phyloP scores from a whole-genome alignment of 2,329 filamentous ascomycete genomes.

The Magnaporthales sp. region DNA sequence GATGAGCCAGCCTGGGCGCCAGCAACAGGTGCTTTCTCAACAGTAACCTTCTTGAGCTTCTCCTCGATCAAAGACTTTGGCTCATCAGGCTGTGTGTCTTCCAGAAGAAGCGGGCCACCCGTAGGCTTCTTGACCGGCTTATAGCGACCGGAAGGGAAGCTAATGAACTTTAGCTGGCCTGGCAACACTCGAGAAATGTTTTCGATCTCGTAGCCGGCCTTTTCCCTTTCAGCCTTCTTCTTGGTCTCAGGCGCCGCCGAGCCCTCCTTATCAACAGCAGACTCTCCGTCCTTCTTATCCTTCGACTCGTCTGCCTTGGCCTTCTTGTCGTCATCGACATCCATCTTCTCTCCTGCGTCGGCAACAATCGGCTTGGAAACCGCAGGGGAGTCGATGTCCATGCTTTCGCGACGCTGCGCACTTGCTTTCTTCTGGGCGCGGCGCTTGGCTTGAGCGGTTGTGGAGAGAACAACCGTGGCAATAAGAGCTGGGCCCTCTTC shows the following conservation, averaged over 20 bases:
- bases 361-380: slow-evolving; percentile 27
- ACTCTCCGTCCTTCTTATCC: slow-evolving; percentile 53
- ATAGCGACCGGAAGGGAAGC: slow-evolving; percentile 82
- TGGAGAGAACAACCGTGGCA: slow-evolving; percentile 90
- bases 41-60: slow-evolving; percentile 76
- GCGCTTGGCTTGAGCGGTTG: slow-evolving; percentile 93
- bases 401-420: slow-evolving; percentile 81
- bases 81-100: slow-evolving; percentile 73
- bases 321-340: slow-evolving; percentile 61
- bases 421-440: slow-evolving; percentile 91
- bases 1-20: slow-evolving; percentile 24
- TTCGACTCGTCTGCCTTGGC: slow-evolving; percentile 35
- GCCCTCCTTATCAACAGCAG: slow-evolving; percentile 46
- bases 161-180: slow-evolving; percentile 89
- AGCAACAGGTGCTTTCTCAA: slow-evolving; percentile 51
- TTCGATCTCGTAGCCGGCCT: slow-evolving; percentile 89
- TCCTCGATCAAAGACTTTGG: slow-evolving; percentile 78
- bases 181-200: slow-evolving; percentile 96
- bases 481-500: slow-evolving; percentile 92
- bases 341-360: slow-evolving; percentile 73
- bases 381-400: slow-evolving; percentile 83
- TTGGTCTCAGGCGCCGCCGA: slow-evolving; percentile 51
- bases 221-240: slow-evolving; percentile 93
- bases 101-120: slow-evolving; percentile 84
- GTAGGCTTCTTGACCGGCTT: slow-evolving; percentile 89